Percentiles rank a stretch among this genome's conserved stretches.
Conservation (phyloP, 805 yeast species). For the Kazachstania martiniae region DNA sequence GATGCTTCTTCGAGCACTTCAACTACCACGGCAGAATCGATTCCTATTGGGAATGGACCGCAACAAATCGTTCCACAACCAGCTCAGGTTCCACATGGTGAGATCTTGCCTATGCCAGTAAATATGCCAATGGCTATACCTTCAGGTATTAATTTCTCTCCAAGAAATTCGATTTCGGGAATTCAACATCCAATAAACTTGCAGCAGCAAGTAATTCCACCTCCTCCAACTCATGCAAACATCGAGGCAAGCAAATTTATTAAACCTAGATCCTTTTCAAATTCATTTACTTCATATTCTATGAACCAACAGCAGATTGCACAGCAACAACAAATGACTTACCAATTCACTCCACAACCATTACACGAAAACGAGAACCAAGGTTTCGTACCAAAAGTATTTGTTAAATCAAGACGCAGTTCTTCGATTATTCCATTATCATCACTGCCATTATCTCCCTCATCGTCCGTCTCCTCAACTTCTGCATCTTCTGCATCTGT, state of each 20-base stretch:
- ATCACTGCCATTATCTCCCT: neutral
- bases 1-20: no score
- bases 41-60: no score
- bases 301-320: neutral
- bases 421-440: conserved; percentile 10
- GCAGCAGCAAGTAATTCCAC: neutral
- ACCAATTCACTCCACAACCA: conserved; percentile 1
- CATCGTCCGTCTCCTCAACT: conserved; percentile 2
- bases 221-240: neutral
- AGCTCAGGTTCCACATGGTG: no score
- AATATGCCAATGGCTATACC: neutral
- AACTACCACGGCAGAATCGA: no score
- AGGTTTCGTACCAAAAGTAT: conserved; percentile 28
- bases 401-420: conserved; percentile 26
- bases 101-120: no score
- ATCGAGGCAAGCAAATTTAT: conserved; percentile 4
- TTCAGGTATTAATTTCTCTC: neutral
- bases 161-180: neutral
- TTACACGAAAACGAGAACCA: conserved; percentile 20
- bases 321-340: neutral
- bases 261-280: conserved; percentile 25
- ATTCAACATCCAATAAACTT: neutral
- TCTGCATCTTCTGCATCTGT: conserved; percentile 5
- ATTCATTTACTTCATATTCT: conserved; percentile 7
- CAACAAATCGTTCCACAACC: no score